Evolutionary conservation across 2,329 filamentous ascomycete species (phyloP).

Genomic region (Neonectria faginata): DNA sequence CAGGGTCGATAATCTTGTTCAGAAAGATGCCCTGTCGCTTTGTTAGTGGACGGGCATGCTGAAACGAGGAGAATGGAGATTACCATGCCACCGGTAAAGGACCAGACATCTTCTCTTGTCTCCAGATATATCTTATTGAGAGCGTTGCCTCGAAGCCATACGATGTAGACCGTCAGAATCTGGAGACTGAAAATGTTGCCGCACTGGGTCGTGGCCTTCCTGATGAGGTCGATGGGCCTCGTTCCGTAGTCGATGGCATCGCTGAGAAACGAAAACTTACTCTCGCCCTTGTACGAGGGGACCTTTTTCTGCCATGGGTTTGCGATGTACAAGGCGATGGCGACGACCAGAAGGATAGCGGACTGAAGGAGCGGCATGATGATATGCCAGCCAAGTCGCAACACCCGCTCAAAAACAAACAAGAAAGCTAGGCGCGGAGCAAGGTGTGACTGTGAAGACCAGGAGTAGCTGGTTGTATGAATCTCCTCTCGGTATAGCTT

Average conservation of each 20-base stretch:
- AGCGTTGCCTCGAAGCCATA: slow-evolving; percentile 22
- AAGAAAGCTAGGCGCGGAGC: neutral
- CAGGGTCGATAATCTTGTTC: slow-evolving; percentile 24
- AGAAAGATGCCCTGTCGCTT: slow-evolving; percentile 19
- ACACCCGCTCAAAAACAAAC: neutral
- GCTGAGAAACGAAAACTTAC: slow-evolving; percentile 17
- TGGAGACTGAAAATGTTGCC: slow-evolving; percentile 25
- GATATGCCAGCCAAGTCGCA: neutral
- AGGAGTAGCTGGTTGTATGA: neutral
- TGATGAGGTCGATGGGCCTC: slow-evolving; percentile 19
- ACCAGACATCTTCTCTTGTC: slow-evolving; percentile 26
- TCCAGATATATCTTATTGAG: slow-evolving; percentile 25
- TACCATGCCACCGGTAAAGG: slow-evolving; percentile 26
- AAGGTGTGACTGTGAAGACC: neutral
- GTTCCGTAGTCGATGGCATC: slow-evolving; percentile 25
- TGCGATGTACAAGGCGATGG: slow-evolving; percentile 5
- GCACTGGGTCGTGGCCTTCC: slow-evolving; percentile 20
- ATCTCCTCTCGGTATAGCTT: neutral
- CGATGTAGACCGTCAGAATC: slow-evolving; percentile 20
- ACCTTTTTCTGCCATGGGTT: neutral
- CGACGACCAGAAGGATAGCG: slow-evolving; percentile 5
- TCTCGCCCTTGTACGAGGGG: slow-evolving; percentile 22
- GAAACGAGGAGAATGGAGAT: neutral
- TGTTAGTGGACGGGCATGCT: neutral
- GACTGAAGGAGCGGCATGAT: slow-evolving; percentile 17